Base-by-base conservation (phyloP, 129 eudicot genomes). In the Dittrichia graveolens region DNA sequence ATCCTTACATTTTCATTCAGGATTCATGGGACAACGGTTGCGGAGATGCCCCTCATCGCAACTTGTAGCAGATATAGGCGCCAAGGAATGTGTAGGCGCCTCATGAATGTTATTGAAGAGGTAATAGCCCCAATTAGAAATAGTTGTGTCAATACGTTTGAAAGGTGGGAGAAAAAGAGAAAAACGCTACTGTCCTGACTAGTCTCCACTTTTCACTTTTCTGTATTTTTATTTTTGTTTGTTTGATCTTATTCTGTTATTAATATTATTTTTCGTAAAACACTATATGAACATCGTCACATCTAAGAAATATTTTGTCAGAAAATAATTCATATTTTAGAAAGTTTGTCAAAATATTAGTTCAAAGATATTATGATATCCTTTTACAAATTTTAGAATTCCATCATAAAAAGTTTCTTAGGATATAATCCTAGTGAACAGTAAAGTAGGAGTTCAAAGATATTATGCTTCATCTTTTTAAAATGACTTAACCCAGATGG, bases 31-130 rank as follows among this genome's bases (percentile, higher is more conserved):
- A 88, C 80, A 75, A 73, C 80, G 44, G 96, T 90, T 76, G 97
- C 99, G 43, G 99, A 94, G 81, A 44, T 94, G 89, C 99, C 99
- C 41, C 93, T 94, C 39, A 81, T 94, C 57, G 99, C 96, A 73
- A 94, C 99, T 63, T 94, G 99, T 78, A 90, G 87, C 66, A 86
- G 85, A 75, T 79, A 86, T 55, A 93, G 97, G 60, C 97, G 99
- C 43, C 95, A 90, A 75, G 99, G 99, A 73, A 84, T 94, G 97
- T 94, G 99, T 65, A 84, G 96, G 74, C 96, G 88, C 39, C 89
- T 90, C 38, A 63, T 94, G 76, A 83, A 69, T 86, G 84, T 88
- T 37, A 79, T 94, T 45, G 97, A 90, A 84, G 87, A 86, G 99
- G 99, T 93, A 83, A 65, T 13, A 57, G 61, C 44, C 40, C 57